phyloP scores from a whole-genome alignment of 768 basidiomycete species.

The Rhizopogon rudus region DNA sequence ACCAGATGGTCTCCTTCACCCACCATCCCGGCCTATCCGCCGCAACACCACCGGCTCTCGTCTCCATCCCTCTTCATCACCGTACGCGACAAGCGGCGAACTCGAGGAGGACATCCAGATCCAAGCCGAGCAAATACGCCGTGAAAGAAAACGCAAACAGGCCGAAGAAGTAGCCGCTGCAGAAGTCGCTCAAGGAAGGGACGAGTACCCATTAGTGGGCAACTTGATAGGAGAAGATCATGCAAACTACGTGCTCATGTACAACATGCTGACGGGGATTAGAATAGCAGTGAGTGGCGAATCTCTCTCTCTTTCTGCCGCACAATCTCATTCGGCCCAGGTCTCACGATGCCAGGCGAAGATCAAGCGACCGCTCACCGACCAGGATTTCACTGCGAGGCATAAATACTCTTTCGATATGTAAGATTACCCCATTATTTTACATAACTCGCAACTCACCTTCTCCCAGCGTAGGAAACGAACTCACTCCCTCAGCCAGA shows the following conservation, averaged over 20 bases:
- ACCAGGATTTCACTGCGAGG: slow-evolving; percentile 80
- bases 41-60: slow-evolving; percentile 70
- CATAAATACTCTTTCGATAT: slow-evolving; percentile 99
- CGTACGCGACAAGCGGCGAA: slow-evolving; percentile 35
- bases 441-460: slow-evolving; percentile 3
- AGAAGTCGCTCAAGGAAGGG: slow-evolving; percentile 27
- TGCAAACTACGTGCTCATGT: slow-evolving; percentile 99
- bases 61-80: slow-evolving; percentile 25
- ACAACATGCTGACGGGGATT: slow-evolving; percentile 99
- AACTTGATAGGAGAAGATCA: slow-evolving; percentile 98
- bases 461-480: slow-evolving; percentile 79
- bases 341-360: slow-evolving; percentile 97
- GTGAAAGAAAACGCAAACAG: slow-evolving; percentile 76
- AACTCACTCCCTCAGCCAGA: slow-evolving; percentile 93
- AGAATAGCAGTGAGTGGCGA: slow-evolving; percentile 72
- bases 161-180: slow-evolving; percentile 48
- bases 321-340: slow-evolving; percentile 31
- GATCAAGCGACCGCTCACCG: slow-evolving; percentile 76
- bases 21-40: slow-evolving; percentile 46
- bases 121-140: slow-evolving; percentile 84
- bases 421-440: slow-evolving; percentile 37
- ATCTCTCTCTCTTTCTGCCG: neutral
- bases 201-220: slow-evolving; percentile 71
- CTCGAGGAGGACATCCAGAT: slow-evolving; percentile 64
- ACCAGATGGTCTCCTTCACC: slow-evolving; percentile 49